Evolutionary conservation across 768 basidiomycete species (phyloP).

Genomic region (Leccinum subgranulosum): DNA sequence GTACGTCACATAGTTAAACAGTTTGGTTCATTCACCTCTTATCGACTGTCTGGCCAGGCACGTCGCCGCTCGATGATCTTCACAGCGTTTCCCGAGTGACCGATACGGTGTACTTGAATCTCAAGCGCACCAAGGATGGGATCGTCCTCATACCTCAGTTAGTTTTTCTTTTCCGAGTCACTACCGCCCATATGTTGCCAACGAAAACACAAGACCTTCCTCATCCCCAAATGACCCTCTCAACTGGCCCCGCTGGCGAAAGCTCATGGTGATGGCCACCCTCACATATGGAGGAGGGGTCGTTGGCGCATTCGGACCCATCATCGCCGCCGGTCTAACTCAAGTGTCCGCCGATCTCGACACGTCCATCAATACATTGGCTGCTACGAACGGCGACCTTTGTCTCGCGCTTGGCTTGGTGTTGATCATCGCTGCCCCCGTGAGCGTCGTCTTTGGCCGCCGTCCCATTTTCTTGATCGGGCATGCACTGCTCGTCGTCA

Average conservation of each 20-base stretch:
- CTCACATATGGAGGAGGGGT: background rate
- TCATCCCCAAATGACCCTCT: background rate
- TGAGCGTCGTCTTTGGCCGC: background rate
- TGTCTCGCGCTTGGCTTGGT: background rate
- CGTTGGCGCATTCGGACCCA: background rate
- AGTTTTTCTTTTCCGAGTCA: background rate
- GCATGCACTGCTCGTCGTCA: background rate
- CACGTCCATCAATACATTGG: background rate
- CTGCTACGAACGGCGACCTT: background rate
- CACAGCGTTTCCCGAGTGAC: background rate
- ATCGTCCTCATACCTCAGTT: background rate
- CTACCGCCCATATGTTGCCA: background rate
- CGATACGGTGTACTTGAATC: background rate
- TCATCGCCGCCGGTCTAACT: background rate
- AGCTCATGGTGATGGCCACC: background rate
- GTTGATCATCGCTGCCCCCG: background rate
- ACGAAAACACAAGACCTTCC: background rate
- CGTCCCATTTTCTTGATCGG: background rate
- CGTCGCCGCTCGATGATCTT: background rate
- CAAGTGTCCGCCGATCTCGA: background rate
- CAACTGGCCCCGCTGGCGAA: background rate
- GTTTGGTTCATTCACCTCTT: background rate
- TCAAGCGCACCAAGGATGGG: background rate
- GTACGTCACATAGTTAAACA: background rate
- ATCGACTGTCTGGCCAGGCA: background rate